Evolutionary conservation across 345 rosid genomes (phyloP), one percentile per base, ranked within the genome.

Genomic region (Cardamine chenopodiifolia): DNA sequence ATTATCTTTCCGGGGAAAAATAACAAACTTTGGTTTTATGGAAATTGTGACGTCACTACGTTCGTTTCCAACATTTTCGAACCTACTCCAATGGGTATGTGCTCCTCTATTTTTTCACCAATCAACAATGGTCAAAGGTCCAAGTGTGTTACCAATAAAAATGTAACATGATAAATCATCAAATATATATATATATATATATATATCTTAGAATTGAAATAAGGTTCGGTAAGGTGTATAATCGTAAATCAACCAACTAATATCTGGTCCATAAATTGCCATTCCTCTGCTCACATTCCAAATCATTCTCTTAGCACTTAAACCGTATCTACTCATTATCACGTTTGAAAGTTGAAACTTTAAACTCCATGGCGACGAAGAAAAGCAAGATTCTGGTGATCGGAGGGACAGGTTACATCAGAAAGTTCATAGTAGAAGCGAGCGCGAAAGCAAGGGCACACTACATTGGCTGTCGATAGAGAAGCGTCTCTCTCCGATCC

Each of bases 331-430:
- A 57, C 22, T 31, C 66, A 37, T 61, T n/a, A 47, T 7, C 60
- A 60, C 54, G 17, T 44, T 56, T 42, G 13, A 42, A 47, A 58
- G n/a, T n/a, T n/a, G n/a, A n/a, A n/a, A n/a, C n/a, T n/a, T 49
- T 7, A 49, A 28, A 11, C 19, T 14, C 6, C 26, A 74, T 74
- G 78, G 67, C 72, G 7, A 26, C 90, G 1, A 84, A 57, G 64
- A 85, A 85, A 75, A 89, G 87, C 88, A 88, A 84, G 82, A 72
- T 88, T 65, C 62, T 90, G 80, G 75, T 88, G 42, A 75, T 92
- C 18, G 96, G 94, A 65, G 94, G 91, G 0, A 92, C 92, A 8
- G 94, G 96, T 7, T 80, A 90, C 83, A 80, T 90, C 54, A 94
- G 98, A 19, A 90, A 87, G 57, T 83, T 86, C 80, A 76, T 90